phyloP scores from a whole-genome alignment of 495 filamentous ascomycete genomes.

The Poronia punctata region DNA sequence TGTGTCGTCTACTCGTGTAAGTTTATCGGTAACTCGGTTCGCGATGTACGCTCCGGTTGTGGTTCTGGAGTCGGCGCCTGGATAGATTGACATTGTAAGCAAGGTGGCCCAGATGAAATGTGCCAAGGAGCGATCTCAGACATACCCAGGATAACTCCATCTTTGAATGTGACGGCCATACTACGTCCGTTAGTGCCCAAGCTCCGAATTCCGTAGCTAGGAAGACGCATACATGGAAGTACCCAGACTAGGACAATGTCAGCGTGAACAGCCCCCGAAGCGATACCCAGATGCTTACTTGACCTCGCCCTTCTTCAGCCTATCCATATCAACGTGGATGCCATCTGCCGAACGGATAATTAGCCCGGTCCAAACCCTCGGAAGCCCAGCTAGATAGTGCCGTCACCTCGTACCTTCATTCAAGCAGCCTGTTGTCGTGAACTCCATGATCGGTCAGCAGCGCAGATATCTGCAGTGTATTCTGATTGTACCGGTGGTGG shows the following conservation, averaged over 20 bases:
- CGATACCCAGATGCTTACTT: constrained; percentile 56
- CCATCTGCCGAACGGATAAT: constrained; percentile 60
- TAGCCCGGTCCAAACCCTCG: constrained; percentile 8
- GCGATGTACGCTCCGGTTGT: constrained; percentile 99
- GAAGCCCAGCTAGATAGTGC: constrained; percentile 11
- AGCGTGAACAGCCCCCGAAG: constrained; percentile 15
- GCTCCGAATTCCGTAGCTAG: constrained; percentile 3
- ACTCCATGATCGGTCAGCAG: too few relatives aligned
- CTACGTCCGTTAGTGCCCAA: constrained; percentile 37
- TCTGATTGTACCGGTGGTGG: too few relatives aligned
- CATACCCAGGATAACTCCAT: constrained; percentile 84
- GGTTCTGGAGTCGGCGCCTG: constrained; percentile 89
- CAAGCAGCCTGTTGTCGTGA: constrained; percentile 59
- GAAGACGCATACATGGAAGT: constrained; percentile 80
- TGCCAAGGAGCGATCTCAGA: constrained; percentile 4
- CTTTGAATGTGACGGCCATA: constrained; percentile 95
- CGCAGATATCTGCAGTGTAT: too few relatives aligned
- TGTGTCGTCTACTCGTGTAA: constrained; percentile 95
- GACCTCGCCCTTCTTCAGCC: constrained; percentile 72
- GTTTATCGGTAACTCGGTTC: constrained; percentile 97
- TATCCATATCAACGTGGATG: constrained; percentile 97
- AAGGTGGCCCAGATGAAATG: neutral
- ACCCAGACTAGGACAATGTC: constrained; percentile 60
- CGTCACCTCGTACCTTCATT: constrained; percentile 54
- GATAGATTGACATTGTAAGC: constrained; percentile 12